Percentiles rank a stretch among this genome's conserved stretches.
Evolutionary conservation across 345 rosid species (phyloP).

Genomic region (Populus alba): DNA sequence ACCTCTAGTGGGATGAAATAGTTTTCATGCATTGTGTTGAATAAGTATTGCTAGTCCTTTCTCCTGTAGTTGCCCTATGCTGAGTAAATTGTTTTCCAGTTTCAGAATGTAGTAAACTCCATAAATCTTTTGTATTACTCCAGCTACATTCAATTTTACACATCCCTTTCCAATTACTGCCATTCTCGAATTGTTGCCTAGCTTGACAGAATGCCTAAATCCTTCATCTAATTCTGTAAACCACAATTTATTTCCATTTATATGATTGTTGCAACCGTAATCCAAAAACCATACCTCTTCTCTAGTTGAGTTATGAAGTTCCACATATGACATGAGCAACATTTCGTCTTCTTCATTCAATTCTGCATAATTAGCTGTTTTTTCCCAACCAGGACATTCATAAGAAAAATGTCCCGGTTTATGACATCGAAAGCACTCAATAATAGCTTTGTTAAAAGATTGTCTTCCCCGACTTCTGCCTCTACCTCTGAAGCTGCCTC

Average conservation of each 20-base stretch:
- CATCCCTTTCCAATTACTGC: too few species aligned
- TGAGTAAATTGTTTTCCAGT: too few species aligned
- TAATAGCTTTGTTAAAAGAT: neutral
- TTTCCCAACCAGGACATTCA: neutral
- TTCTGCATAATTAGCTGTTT: neutral
- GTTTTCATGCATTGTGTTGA: rapidly evolving
- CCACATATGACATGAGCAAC: neutral
- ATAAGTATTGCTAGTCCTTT: neutral
- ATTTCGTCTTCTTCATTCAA: neutral
- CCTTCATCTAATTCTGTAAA: too few species aligned
- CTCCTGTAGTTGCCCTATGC: neutral
- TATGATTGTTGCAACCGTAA: too few species aligned
- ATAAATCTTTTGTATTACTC: too few species aligned
- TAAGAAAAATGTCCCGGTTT: neutral
- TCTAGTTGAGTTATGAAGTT: neutral
- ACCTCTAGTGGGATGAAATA: neutral
- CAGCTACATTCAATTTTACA: too few species aligned
- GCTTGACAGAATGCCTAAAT: too few species aligned
- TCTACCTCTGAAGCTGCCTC: too few species aligned
- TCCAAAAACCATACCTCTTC: too few species aligned
- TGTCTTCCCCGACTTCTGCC: neutral
- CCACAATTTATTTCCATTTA: too few species aligned
- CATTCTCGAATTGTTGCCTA: too few species aligned
- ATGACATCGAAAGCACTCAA: neutral
- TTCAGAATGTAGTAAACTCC: too few species aligned